Base-by-base conservation (phyloP, 106 monocot species). In the Dendrobium nobile region DNA sequence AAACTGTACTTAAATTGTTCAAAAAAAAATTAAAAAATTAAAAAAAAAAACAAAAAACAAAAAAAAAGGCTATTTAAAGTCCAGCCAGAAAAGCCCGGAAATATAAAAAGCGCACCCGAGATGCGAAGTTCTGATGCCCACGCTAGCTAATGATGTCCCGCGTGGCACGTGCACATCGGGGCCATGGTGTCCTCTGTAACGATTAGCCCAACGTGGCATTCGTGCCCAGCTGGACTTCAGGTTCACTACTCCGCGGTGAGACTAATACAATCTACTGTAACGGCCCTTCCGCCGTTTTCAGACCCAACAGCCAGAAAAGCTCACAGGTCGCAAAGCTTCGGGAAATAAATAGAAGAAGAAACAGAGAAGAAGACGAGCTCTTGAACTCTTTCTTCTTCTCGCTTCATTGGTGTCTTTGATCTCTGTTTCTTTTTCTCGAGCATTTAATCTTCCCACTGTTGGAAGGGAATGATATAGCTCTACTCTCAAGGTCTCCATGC, bases 71-170 rank as follows among this genome's bases (percentile, higher is more conserved):
- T 51, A 51, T 15, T 10, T 37, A 13, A 51, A 10, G 51, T 51
- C 51, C 51, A 51, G 10, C 51, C 51, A 51, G 51, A 51, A 51
- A 13, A 51, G 13, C 51, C 51, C 10, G 10, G 51, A 13, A 51
- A 51, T 37, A 47, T 47, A 7, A 47, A 11, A 47, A 51, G 51
- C 51, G 51, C 51, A 51, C 51, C 51, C 51, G 51, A 51, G 51
- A 51, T 13, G 51, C 51, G 13, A 51, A 51, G 15, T 13, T 15
- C 37, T 51, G 9, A 9, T 28, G 77, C 27, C 11, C 61, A 78
- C 59, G 59, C 54, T 78, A 61, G 40, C 78, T 78, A 26, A 61
- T 78, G 55, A 78, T 59, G 59, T 27, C 54, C 59, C 58, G 78
- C 78, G 41, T 61, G 78, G 37, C 59, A 58, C 41, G 78, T 11